phyloP scores from a whole-genome alignment of 306 rosid genomes.

The Prunus mira region DNA sequence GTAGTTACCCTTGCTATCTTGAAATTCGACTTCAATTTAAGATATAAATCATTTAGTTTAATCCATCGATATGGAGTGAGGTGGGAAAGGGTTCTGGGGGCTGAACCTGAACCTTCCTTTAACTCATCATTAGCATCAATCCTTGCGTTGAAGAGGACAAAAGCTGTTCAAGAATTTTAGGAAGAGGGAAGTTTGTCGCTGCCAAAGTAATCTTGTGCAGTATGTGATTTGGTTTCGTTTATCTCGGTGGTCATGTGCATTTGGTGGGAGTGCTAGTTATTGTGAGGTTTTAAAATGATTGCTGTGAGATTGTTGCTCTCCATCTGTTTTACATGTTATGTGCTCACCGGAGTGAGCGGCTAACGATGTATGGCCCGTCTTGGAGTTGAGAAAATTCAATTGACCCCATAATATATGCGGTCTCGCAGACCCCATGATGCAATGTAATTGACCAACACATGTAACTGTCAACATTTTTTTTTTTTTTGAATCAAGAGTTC shows the following conservation, averaged over 20 bases:
- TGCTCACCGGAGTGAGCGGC: not conserved
- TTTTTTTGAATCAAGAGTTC: too few species aligned
- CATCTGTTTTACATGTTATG: not conserved
- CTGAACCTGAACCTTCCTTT: not conserved
- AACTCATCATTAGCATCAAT: not conserved
- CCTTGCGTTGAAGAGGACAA: not conserved
- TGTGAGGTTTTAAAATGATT: not conserved
- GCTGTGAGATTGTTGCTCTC: not conserved
- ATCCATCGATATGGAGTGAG: not conserved
- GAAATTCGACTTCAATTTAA: not conserved
- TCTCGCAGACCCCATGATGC: not conserved
- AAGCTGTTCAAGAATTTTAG: not conserved
- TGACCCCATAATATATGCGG: not conserved
- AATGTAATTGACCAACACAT: not conserved
- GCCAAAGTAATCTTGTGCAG: not conserved
- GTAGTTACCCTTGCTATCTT: constrained; percentile 9
- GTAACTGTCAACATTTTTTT: not conserved
- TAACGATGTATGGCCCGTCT: not conserved
- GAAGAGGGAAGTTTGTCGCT: not conserved
- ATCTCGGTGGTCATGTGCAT: not conserved
- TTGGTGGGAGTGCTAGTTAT: not conserved
- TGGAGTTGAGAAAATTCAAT: not conserved
- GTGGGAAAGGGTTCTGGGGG: not conserved
- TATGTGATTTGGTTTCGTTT: not conserved
- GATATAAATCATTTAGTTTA: constrained; percentile 1